Evolutionary conservation across 176 grass and related monocot species (phyloP).

Genomic region (Coix lacrymajobi): DNA sequence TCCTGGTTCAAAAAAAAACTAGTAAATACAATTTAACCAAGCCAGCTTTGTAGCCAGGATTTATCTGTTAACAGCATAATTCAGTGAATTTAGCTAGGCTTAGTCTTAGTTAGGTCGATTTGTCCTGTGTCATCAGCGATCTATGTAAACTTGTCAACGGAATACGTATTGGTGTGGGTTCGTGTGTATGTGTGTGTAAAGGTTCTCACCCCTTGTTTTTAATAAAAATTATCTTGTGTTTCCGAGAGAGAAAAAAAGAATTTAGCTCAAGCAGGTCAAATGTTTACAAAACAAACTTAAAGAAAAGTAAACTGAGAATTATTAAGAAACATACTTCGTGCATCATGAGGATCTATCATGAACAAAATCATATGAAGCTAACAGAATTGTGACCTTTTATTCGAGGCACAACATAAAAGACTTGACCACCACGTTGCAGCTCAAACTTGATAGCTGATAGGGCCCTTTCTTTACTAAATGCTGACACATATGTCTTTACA

Average conservation of each 20-base stretch:
- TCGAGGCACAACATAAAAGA: constrained; percentile 97
- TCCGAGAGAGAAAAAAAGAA: not conserved
- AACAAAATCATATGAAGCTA: constrained; percentile 19
- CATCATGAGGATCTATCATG: constrained; percentile 10
- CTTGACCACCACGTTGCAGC: constrained; percentile 80
- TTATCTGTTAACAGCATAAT: not conserved
- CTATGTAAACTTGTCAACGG: not conserved
- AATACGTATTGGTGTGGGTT: not conserved
- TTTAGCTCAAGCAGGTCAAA: not conserved
- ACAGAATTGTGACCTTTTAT: constrained; percentile 64
- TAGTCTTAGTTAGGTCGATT: not conserved
- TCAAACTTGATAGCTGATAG: constrained; percentile 84
- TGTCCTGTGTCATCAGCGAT: not conserved
- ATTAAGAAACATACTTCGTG: not conserved
- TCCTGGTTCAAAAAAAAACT: too few relatives aligned
- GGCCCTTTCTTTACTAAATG: constrained; percentile 76
- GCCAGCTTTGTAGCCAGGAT: not conserved
- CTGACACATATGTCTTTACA: constrained; percentile 76
- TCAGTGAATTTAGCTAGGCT: not conserved
- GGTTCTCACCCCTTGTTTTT: not conserved
- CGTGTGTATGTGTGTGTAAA: not conserved
- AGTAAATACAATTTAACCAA: not conserved
- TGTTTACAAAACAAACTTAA: not conserved
- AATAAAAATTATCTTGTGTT: not conserved
- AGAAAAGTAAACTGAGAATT: not conserved